Percentiles rank a stretch among this genome's conserved stretches.
phyloP scores from a whole-genome alignment of 2,329 filamentous ascomycete genomes.

The Trichophaea hybrida region DNA sequence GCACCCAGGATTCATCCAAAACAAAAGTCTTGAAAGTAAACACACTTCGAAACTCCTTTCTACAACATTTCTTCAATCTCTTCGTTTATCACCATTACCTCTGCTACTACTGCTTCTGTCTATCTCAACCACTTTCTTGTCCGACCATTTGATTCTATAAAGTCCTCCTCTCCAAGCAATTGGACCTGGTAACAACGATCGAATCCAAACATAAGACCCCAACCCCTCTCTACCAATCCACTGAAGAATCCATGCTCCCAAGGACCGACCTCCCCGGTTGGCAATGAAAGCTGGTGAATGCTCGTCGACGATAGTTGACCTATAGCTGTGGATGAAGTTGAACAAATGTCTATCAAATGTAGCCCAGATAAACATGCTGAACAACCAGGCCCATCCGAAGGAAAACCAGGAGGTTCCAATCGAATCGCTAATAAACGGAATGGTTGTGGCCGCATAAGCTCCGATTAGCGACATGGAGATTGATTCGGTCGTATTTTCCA shows the following conservation, averaged over 20 bases:
- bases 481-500: conserved; percentile 84
- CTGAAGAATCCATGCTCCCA: conserved; percentile 58
- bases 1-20: background rate
- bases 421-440: conserved; percentile 35
- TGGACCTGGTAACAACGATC: conserved; percentile 76
- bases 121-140: conserved; percentile 18
- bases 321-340: conserved; percentile 55
- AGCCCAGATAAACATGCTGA: conserved; percentile 57
- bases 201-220: conserved; percentile 77
- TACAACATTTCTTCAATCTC: background rate
- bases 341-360: conserved; percentile 60
- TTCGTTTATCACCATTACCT: background rate
- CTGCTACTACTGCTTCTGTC: background rate
- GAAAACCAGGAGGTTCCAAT: conserved; percentile 51
- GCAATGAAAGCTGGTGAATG: conserved; percentile 62
- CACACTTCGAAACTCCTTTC: background rate
- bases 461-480: conserved; percentile 71
- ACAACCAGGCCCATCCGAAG: conserved; percentile 51
- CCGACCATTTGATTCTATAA: conserved; percentile 66
- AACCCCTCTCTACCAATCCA: conserved; percentile 76
- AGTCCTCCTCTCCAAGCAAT: conserved; percentile 74
- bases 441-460: conserved; percentile 60
- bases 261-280: conserved; percentile 36
- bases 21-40: background rate
- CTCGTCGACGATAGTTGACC: conserved; percentile 54